Conservation (phyloP, 257 asterid species). For the Nicotiana benthamiana region DNA sequence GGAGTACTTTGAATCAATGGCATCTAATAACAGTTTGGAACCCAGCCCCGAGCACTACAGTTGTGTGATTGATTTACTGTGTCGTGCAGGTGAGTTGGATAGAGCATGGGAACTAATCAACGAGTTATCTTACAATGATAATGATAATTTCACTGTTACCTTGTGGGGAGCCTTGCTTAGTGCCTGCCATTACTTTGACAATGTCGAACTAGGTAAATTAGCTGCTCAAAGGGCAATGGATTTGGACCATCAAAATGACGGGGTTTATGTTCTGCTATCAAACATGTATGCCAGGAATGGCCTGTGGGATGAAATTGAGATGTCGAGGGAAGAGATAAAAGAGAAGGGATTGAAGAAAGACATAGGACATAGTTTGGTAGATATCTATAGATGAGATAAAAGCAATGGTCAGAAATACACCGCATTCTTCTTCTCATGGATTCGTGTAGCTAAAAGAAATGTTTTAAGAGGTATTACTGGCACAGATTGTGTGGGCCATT, state of each 20-base stretch:
- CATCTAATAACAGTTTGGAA: slow-evolving; percentile 35
- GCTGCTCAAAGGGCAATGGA: slow-evolving; percentile 72
- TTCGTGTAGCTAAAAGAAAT: neutral
- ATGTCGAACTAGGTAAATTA: slow-evolving; percentile 54
- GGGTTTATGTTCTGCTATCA: slow-evolving; percentile 57
- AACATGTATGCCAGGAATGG: slow-evolving; percentile 72
- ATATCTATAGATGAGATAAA: slow-evolving; percentile 13
- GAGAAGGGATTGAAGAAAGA: slow-evolving; percentile 65
- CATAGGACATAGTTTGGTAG: slow-evolving; percentile 56
- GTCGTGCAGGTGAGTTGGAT: slow-evolving; percentile 73
- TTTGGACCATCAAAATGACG: slow-evolving; percentile 61
- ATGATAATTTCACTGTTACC: slow-evolving; percentile 24
- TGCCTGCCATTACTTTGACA: slow-evolving; percentile 69
- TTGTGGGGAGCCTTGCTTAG: slow-evolving; percentile 83
- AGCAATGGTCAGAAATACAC: neutral
- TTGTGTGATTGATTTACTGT: slow-evolving; percentile 71
- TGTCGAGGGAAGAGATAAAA: slow-evolving; percentile 51
- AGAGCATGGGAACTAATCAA: slow-evolving; percentile 49
- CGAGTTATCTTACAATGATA: slow-evolving; percentile 31
- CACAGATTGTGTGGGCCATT: neutral
- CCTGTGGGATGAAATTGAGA: slow-evolving; percentile 70
- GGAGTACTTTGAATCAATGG: slow-evolving; percentile 59
- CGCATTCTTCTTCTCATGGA: neutral
- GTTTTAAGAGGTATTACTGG: neutral
- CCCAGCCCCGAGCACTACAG: slow-evolving; percentile 71